These are phyloP conservation scores for Penicillium sp. DNA, from an alignment of 2,329 filamentous ascomycete species.

Conservation along the genomic window DNA sequence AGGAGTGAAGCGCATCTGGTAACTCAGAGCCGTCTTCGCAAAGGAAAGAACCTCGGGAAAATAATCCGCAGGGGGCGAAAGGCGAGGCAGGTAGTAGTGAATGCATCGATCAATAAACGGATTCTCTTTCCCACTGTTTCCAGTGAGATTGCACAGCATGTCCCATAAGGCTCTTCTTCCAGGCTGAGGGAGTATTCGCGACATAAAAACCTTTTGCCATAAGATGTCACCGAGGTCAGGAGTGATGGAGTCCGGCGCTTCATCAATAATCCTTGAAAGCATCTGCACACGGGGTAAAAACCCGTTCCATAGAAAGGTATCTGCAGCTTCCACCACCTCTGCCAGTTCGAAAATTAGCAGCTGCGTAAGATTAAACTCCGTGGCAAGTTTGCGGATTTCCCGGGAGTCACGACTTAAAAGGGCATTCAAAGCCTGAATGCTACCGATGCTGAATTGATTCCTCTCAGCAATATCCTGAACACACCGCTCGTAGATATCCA, in stretches of 20 bases:
- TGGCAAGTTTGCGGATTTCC: conserved; percentile 63
- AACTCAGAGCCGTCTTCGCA: conserved; percentile 47
- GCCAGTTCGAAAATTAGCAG: conserved; percentile 70
- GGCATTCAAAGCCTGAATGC: conserved; percentile 67
- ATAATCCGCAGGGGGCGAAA: conserved; percentile 43
- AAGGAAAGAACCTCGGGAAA: conserved; percentile 48
- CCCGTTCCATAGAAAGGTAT: conserved; percentile 46
- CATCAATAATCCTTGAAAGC: conserved; percentile 63
- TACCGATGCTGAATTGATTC: conserved; percentile 71
- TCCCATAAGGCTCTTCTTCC: conserved; percentile 73
- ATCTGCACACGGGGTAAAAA: conserved; percentile 62
- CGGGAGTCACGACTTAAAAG: conserved; percentile 48
- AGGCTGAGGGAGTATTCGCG: conserved; percentile 60
- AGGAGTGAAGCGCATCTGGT: conserved; percentile 63
- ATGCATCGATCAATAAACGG: conserved; percentile 51
- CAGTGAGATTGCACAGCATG: conserved; percentile 58
- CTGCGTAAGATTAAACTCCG: conserved; percentile 65
- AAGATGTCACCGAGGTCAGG: conserved; percentile 65
- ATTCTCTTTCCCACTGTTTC: conserved; percentile 36
- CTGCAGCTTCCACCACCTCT: conserved; percentile 55
- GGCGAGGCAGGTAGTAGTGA: conserved; percentile 45
- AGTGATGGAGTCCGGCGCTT: conserved; percentile 67
- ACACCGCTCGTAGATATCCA: conserved; percentile 68
- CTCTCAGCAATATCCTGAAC: conserved; percentile 69
- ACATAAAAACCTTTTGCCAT: conserved; percentile 76